phyloP scores from a whole-genome alignment of 192 early-diverging fungal species.

The Dimargaris xerosporica region DNA sequence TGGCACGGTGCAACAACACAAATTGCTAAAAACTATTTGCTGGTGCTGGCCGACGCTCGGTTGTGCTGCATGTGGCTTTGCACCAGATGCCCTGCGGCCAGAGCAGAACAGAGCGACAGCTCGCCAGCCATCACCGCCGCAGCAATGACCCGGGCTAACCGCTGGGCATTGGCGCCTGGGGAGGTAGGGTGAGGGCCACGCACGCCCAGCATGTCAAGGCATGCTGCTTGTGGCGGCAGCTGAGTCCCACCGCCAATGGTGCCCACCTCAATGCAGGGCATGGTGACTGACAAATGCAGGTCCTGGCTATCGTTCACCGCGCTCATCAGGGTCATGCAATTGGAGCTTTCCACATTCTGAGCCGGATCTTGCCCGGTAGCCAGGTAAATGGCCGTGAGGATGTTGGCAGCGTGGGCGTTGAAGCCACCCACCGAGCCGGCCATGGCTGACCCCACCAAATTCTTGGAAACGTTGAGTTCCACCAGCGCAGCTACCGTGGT shows the following conservation, averaged over 20 bases:
- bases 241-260: conserved; percentile 85
- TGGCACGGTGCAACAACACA: too few relatives aligned
- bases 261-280: conserved; percentile 90
- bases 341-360: conserved; percentile 86
- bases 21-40: too few relatives aligned
- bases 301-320: conserved; percentile 59
- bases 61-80: conserved; percentile 80
- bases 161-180: conserved; percentile 76
- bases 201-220: conserved; percentile 78
- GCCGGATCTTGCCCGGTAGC: conserved; percentile 94
- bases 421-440: conserved; percentile 81
- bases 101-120: conserved; percentile 66
- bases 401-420: conserved; percentile 91
- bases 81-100: conserved; percentile 82
- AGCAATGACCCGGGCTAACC: conserved; percentile 69
- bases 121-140: conserved; percentile 89
- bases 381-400: conserved; percentile 73
- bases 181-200: conserved; percentile 57
- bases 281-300: conserved; percentile 75
- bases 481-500: conserved; percentile 67
- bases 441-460: conserved; percentile 88
- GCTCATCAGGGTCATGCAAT: conserved; percentile 91
- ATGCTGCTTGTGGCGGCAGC: conserved; percentile 67
- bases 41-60: conserved; percentile 27
- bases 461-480: conserved; percentile 71